A percentile compares a stretch with the other conserved stretches of the same genome.
Conservation (phyloP, 208 protist genomes). For the Acanthamoeba sp. region DNA sequence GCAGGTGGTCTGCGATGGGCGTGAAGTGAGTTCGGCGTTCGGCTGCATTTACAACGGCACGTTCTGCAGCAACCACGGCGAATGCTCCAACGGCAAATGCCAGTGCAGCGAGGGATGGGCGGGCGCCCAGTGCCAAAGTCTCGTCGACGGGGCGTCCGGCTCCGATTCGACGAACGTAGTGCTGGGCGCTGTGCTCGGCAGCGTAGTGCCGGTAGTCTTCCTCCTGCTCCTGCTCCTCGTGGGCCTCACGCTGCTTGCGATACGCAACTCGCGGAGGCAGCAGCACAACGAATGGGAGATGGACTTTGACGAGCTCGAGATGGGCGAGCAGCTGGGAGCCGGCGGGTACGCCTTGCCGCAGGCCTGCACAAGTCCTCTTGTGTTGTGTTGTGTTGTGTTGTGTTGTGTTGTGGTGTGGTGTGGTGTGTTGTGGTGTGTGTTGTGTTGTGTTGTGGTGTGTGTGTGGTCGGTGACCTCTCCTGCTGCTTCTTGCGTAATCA, state of each 20-base stretch:
- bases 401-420: too few relatives aligned
- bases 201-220: neutral
- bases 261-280: neutral
- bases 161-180: neutral
- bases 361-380: neutral
- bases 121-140: neutral
- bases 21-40: neutral
- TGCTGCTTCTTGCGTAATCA: too few relatives aligned
- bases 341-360: constrained; percentile 43
- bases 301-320: constrained; percentile 14
- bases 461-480: too few relatives aligned
- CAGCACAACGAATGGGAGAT: constrained; percentile 11
- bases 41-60: neutral
- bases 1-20: neutral
- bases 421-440: neutral
- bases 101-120: neutral
- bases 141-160: neutral
- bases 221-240: neutral
- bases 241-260: neutral
- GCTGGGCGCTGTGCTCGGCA: neutral
- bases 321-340: constrained; percentile 40
- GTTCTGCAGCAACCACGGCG: constrained; percentile 18
- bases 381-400: neutral
- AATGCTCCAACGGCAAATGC: neutral
- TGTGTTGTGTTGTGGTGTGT: too few relatives aligned